Evolutionary conservation across 352 stramenopile species (phyloP), one percentile per base, ranked within the genome.

Genomic region (Globisporangium radiosum): DNA sequence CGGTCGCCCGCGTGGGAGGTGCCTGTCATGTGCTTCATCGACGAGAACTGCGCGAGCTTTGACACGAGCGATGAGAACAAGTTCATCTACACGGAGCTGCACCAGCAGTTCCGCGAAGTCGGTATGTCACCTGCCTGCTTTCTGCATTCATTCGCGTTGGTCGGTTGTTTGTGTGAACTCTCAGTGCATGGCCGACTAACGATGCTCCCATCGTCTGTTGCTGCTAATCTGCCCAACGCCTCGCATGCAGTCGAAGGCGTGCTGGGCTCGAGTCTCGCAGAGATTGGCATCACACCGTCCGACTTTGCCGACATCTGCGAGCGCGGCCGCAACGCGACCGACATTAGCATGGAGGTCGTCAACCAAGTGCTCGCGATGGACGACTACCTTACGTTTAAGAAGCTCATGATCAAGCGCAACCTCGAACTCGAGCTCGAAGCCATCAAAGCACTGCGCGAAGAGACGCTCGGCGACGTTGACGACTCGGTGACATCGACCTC

Each of bases 361-460:
- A 88, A 92, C 57, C 79, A 95, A 61, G 86, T 97, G 43, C 64
- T 96, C 25, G 87, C 89, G 13, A 91, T 95, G 68, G 85, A 96
- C 65, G 87, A 97, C 70, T 97, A 96, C 60, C 51, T 94, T 51
- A 93, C 83, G 39, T 97, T 96, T 70, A 97, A 96, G 70, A 96
- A 95, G 64, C 80, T 97, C 64, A 97, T 96, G 89, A 70, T 94
- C 47, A 97, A 96, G 70, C 82, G 85, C 57, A 96, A 96, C 63
- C 71, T 94, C 17, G 89, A 97, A 65, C 79, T 97, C 43, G 87
- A 97, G 71, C 72, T 96, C 17, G 89, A 97, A 59, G 85, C 84
- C 4, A 88, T 97, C 57, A 85, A 84, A 43, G 82, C 83, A 50
- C 68, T 96, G 19, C 76, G 84, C 6, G 77, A 93, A 14, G 72